Evolutionary conservation across 75 land plant genomes (phyloP).

Genomic region (Selaginella tamariscina): DNA sequence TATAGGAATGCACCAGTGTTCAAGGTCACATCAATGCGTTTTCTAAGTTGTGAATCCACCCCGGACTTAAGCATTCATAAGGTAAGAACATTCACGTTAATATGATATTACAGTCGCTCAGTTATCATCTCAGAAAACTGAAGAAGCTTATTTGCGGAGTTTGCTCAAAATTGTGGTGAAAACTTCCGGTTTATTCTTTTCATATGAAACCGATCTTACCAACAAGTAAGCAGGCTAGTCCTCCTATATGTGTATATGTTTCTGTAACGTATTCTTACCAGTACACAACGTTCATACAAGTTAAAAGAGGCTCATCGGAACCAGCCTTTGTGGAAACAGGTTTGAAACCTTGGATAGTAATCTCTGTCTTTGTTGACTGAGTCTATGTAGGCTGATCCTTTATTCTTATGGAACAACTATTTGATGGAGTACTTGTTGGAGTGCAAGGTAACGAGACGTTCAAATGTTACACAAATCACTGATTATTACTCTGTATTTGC

Average conservation of each 20-base stretch:
- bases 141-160: conserved; percentile 69
- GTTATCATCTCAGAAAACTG: conserved; percentile 48
- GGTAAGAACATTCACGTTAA: background rate
- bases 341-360: background rate
- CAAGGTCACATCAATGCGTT: conserved; percentile 46
- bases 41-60: conserved; percentile 57
- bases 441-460: background rate
- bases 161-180: conserved; percentile 57
- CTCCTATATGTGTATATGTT: background rate
- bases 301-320: background rate
- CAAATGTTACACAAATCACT: no score
- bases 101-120: background rate
- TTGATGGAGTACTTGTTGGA: background rate
- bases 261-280: background rate
- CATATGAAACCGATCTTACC: conserved; percentile 77
- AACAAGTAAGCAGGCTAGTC: conserved; percentile 43
- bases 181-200: conserved; percentile 81
- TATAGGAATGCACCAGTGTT: conserved; percentile 68
- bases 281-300: background rate
- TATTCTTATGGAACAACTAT: conserved; percentile 5
- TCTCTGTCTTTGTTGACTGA: background rate
- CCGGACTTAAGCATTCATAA: conserved; percentile 4
- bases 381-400: background rate
- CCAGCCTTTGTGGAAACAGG: conserved; percentile 83
- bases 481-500: conserved; percentile 17